These are phyloP conservation scores for Aegilops longissima DNA, from an alignment of 176 grass and related monocot species.

Conservation along the genomic window DNA sequence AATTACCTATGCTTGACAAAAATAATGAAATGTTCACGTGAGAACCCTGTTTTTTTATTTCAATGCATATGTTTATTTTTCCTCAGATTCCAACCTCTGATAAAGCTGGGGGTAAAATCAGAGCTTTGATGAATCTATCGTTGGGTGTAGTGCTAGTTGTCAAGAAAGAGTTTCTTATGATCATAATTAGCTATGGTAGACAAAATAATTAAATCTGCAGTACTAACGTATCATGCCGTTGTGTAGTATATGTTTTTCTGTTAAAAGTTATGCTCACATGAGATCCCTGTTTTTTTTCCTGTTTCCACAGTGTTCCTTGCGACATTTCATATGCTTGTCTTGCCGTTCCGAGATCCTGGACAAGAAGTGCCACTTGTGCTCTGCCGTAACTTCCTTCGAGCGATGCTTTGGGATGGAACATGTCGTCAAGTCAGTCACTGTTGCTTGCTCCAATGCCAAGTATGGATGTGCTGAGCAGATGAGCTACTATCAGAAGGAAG, in stretches of 20 bases:
- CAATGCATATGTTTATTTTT: neutral
- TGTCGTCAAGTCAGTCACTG: neutral
- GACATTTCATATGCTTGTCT: conserved; percentile 1
- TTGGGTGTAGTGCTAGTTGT: neutral
- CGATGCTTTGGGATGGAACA: neutral
- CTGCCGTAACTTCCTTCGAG: neutral
- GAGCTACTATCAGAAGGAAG: neutral
- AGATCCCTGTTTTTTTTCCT: neutral
- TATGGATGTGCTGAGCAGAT: neutral
- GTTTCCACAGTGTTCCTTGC: neutral
- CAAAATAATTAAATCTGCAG: neutral
- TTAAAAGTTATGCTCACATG: neutral
- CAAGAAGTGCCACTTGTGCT: neutral
- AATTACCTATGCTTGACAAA: too few relatives aligned
- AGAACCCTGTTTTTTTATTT: too few relatives aligned
- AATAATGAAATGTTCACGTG: too few relatives aligned
- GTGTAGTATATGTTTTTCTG: neutral
- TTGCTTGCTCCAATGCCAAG: neutral
- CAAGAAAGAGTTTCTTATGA: neutral
- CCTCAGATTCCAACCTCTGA: neutral
- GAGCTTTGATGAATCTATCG: neutral
- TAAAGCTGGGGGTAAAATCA: neutral
- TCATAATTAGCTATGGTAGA: neutral
- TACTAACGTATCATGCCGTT: neutral
- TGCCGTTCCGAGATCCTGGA: neutral